These are phyloP conservation scores for Hemileccinum rubropunctum DNA, from an alignment of 768 basidiomycete genomes.

Conservation along the genomic window DNA sequence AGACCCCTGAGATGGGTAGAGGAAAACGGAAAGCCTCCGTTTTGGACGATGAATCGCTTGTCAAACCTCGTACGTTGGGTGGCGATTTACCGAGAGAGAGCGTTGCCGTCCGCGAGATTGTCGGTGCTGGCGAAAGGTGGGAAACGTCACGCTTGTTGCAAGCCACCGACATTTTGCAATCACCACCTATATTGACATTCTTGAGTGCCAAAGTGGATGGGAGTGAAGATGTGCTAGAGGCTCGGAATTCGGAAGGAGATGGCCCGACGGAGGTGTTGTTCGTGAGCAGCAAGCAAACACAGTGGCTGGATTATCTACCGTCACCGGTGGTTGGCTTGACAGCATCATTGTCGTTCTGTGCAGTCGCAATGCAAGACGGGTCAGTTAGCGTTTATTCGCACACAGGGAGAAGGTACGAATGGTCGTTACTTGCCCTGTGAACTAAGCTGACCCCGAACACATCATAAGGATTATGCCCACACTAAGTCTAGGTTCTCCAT, in stretches of 20 bases:
- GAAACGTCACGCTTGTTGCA: slow-evolving; percentile 21
- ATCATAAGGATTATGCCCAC: slow-evolving; percentile 68
- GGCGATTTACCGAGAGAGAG: slow-evolving; percentile 57
- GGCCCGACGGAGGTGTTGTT: slow-evolving; percentile 68
- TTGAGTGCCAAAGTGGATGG: slow-evolving; percentile 62
- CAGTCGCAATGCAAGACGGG: slow-evolving; percentile 77
- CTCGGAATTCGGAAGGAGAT: slow-evolving; percentile 66
- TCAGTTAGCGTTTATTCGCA: slow-evolving; percentile 80
- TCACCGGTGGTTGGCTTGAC: slow-evolving; percentile 66
- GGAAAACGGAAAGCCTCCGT: slow-evolving; percentile 53
- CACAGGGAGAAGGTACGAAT: slow-evolving; percentile 72
- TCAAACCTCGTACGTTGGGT: slow-evolving; percentile 59
- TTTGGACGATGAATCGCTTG: slow-evolving; percentile 38
- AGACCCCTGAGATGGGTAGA: slow-evolving; percentile 38
- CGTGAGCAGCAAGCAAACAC: slow-evolving; percentile 61
- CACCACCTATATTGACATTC: slow-evolving; percentile 60
- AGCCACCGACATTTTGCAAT: slow-evolving; percentile 30
- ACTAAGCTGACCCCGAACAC: slow-evolving; percentile 1
- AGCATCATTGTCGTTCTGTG: slow-evolving; percentile 65
- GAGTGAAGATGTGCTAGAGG: slow-evolving; percentile 70
- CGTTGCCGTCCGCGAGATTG: slow-evolving; percentile 56
- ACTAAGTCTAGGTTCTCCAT: slow-evolving; percentile 67
- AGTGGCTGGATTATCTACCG: slow-evolving; percentile 89
- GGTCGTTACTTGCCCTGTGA: background rate
- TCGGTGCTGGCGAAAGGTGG: slow-evolving; percentile 13